Conservation (phyloP, 1,284 basidiomycete species). For the Leccinum brunneo-olivaceum region DNA sequence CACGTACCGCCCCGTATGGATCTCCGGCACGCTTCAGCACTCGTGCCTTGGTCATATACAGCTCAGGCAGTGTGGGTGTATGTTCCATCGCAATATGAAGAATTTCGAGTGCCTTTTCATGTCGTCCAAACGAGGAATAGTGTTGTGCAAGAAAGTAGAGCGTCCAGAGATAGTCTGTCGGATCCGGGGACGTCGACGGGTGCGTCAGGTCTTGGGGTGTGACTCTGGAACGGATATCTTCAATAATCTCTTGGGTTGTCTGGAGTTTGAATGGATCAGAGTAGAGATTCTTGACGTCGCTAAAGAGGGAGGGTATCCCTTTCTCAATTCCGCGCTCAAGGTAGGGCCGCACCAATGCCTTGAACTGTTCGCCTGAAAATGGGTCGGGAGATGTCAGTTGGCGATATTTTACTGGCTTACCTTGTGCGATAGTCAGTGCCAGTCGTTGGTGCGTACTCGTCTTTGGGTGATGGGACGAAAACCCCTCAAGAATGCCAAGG, state of each 20-base stretch:
- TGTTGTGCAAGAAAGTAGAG: conserved; percentile 95
- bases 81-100: conserved; percentile 70
- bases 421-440: conserved; percentile 59
- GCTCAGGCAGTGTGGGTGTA: conserved; percentile 91
- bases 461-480: conserved; percentile 58
- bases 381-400: conserved; percentile 1
- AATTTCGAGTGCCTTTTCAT: conserved; percentile 57
- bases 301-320: conserved; percentile 92
- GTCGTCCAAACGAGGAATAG: conserved; percentile 60
- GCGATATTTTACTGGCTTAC: conserved; percentile 27
- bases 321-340: conserved; percentile 69
- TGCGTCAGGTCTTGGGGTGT: conserved; percentile 21
- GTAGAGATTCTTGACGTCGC: conserved; percentile 88
- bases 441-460: conserved; percentile 72
- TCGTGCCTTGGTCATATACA: conserved; percentile 80
- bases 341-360: conserved; percentile 62
- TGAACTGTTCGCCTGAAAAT: conserved; percentile 56
- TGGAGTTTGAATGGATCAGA: conserved; percentile 55
- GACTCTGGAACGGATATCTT: conserved; percentile 42
- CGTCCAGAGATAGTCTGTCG: conserved; percentile 89
- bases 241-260: conserved; percentile 67
- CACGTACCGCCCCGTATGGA: conserved; percentile 63
- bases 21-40: conserved; percentile 88
- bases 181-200: conserved; percentile 45
- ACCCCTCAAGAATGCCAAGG: conserved; percentile 51